Conservation (phyloP, 2,329 filamentous ascomycete genomes). For the Venturia effusa region DNA sequence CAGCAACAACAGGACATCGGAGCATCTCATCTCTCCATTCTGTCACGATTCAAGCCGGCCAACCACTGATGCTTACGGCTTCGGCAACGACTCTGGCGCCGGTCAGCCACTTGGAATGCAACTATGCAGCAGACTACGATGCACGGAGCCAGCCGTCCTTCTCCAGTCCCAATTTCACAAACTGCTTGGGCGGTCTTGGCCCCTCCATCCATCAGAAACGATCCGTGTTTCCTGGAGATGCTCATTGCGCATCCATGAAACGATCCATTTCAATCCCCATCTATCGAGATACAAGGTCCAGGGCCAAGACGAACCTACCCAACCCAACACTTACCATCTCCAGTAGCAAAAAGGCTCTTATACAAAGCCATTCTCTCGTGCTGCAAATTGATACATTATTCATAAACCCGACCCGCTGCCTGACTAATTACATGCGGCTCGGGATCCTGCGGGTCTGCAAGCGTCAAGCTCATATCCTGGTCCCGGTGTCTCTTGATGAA, state of each 20-base stretch:
- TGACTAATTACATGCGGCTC: neutral
- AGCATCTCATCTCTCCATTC: no score
- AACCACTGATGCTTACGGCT: neutral
- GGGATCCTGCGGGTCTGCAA: neutral
- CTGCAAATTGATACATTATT: neutral
- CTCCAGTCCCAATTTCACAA: neutral
- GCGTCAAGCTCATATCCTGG: neutral
- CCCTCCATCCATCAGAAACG: neutral
- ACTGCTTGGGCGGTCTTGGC: neutral
- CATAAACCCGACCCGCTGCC: neutral
- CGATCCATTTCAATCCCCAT: neutral
- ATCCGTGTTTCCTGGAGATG: constrained; percentile 1
- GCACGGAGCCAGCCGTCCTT: neutral
- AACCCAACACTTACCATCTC: neutral
- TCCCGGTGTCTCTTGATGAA: neutral
- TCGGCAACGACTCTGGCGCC: neutral
- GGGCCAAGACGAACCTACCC: neutral
- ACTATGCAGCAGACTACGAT: neutral
- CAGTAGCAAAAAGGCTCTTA: neutral
- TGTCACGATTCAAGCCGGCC: neutral
- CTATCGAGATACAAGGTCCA: neutral
- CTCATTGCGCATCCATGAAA: neutral
- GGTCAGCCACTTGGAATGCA: neutral
- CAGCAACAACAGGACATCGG: no score
- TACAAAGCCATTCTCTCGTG: neutral